Percentiles rank a stretch among this genome's conserved stretches.
These are phyloP conservation scores for Bonia amplexicaulis DNA, from an alignment of 176 grass and related monocot genomes.

Conservation along the genomic window DNA sequence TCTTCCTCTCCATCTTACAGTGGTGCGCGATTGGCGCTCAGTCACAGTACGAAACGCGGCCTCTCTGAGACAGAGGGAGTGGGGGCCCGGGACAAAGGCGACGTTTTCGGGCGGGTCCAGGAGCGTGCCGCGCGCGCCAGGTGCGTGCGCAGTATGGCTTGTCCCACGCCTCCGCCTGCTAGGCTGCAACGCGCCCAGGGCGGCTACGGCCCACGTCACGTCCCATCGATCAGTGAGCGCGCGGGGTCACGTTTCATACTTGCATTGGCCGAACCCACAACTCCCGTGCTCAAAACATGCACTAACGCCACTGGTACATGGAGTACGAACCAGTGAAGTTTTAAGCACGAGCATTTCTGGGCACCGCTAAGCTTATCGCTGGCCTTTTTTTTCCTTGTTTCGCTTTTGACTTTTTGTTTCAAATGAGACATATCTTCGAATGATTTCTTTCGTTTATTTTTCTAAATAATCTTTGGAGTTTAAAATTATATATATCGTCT, in stretches of 20 bases:
- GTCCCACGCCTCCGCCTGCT: background rate
- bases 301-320: too few species aligned
- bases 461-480: too few species aligned
- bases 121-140: constrained; percentile 3
- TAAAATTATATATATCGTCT: too few species aligned
- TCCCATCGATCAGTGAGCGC: constrained; percentile 11
- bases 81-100: constrained; percentile 40
- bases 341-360: too few species aligned
- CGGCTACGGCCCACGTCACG: background rate
- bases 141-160: background rate
- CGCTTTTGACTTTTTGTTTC: too few species aligned
- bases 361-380: too few species aligned
- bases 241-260: background rate
- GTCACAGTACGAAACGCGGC: background rate
- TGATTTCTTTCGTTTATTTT: too few species aligned
- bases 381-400: too few species aligned
- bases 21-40: background rate
- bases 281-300: too few species aligned
- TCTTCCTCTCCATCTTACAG: background rate
- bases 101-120: constrained; percentile 31
- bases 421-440: too few species aligned
- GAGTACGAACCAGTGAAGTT: too few species aligned
- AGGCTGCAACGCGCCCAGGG: background rate
- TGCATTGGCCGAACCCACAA: background rate
- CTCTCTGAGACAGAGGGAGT: background rate